A percentile compares a stretch with the other conserved stretches of the same genome.
These are phyloP conservation scores for Polyporus tsugae DNA, from an alignment of 1,284 basidiomycete genomes.

Conservation along the genomic window DNA sequence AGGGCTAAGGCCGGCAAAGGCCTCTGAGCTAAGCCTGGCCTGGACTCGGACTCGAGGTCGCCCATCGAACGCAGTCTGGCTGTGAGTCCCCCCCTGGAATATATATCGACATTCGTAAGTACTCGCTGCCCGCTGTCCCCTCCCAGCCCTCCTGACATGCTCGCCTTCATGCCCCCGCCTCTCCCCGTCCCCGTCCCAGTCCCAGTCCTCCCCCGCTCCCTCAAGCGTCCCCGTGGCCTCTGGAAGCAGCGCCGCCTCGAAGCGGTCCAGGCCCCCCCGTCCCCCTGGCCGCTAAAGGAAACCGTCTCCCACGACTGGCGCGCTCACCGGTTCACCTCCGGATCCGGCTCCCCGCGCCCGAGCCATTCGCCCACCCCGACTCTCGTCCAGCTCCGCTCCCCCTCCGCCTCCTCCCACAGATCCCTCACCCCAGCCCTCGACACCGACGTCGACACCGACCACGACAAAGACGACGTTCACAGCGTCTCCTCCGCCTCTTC, in stretches of 20 bases:
- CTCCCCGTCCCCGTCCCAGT: constrained; percentile 21
- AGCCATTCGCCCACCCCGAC: constrained; percentile 11
- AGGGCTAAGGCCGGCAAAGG: background rate
- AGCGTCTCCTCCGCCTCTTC: constrained; percentile 35
- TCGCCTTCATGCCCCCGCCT: constrained; percentile 25
- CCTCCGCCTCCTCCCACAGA: constrained; percentile 18
- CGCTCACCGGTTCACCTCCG: constrained; percentile 11
- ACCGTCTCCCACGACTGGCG: constrained; percentile 38
- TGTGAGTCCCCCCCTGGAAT: constrained; percentile 8
- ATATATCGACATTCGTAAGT: constrained; percentile 15
- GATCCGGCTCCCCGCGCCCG: constrained; percentile 9
- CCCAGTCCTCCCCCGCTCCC: constrained; percentile 21
- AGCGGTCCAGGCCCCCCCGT: constrained; percentile 31
- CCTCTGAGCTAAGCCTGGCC: background rate
- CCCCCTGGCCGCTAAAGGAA: constrained; percentile 37
- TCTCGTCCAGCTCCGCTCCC: constrained; percentile 14
- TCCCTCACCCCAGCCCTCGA: constrained; percentile 23
- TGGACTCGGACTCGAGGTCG: constrained; percentile 16
- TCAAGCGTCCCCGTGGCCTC: constrained; percentile 54
- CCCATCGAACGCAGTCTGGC: constrained; percentile 18
- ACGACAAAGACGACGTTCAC: constrained; percentile 43
- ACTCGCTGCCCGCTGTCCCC: background rate
- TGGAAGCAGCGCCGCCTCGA: constrained; percentile 54
- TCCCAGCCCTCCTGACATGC: constrained; percentile 18
- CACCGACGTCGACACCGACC: constrained; percentile 36